These are phyloP conservation scores for Apiospora aurea DNA, from an alignment of 2,329 filamentous ascomycete species.

Conservation along the genomic window DNA sequence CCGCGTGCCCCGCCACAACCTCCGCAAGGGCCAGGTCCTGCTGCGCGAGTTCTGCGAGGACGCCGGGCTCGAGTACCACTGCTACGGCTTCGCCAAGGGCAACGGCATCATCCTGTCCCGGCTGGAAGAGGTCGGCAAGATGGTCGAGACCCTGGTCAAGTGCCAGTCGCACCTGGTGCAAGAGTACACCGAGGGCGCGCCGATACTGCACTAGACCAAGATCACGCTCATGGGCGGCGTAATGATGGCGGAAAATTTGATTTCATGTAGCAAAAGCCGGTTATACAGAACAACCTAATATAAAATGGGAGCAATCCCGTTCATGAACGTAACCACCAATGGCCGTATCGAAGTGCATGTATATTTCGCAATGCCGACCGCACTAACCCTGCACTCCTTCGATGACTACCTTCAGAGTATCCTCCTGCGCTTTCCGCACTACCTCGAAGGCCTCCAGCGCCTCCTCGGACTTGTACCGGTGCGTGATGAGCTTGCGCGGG, in stretches of 20 bases:
- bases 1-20: constrained; percentile 71
- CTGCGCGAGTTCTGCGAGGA: constrained; percentile 71
- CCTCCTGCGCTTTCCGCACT: constrained; percentile 31
- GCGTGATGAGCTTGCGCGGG: constrained; percentile 44
- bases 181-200: constrained; percentile 17
- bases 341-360: background rate
- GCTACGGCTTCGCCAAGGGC: constrained; percentile 67
- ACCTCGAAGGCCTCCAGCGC: constrained; percentile 32
- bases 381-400: constrained; percentile 28
- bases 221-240: background rate
- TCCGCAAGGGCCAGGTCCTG: constrained; percentile 64
- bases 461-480: constrained; percentile 43
- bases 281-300: background rate
- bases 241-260: background rate
- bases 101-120: constrained; percentile 63
- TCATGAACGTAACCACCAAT: background rate
- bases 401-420: constrained; percentile 36
- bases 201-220: background rate
- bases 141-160: constrained; percentile 65
- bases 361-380: too few species aligned
- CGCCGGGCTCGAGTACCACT: constrained; percentile 66
- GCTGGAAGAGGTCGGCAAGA: constrained; percentile 61
- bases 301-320: background rate
- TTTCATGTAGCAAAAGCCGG: background rate
- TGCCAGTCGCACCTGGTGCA: constrained; percentile 58